Conservation (phyloP, 2,329 filamentous ascomycete species). For the Nemania sp. region DNA sequence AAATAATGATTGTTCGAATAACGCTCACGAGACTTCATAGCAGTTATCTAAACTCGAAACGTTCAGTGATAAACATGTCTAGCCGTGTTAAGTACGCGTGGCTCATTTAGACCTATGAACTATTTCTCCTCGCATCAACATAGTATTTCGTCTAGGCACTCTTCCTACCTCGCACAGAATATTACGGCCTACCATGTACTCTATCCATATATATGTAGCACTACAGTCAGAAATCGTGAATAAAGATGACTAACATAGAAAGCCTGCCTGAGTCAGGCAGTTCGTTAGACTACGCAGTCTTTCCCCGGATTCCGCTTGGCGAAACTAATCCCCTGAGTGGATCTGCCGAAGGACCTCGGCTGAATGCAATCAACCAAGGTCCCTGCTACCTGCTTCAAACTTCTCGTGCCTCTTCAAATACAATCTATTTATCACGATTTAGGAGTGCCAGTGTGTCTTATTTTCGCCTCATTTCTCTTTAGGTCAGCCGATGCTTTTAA, state of each 20-base stretch:
- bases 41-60: neutral
- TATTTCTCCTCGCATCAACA: too few relatives aligned
- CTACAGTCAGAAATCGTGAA: neutral
- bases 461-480: neutral
- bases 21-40: neutral
- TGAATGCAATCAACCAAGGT: constrained; percentile 21
- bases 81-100: too few relatives aligned
- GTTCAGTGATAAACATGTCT: neutral
- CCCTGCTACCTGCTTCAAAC: neutral
- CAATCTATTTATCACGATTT: neutral
- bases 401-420: neutral
- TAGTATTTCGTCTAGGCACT: neutral
- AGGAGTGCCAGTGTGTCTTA: neutral
- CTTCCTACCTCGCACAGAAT: neutral
- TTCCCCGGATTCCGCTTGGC: constrained; percentile 22
- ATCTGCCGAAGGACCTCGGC: constrained; percentile 35
- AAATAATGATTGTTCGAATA: constrained; percentile 3
- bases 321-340: constrained; percentile 5
- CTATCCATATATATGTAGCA: neutral
- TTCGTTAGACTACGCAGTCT: too few relatives aligned
- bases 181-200: neutral
- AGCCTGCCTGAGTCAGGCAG: neutral
- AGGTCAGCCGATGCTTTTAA: neutral
- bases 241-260: neutral
- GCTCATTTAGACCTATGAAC: too few relatives aligned